Evolutionary conservation across 1,284 basidiomycete genomes (phyloP), one percentile per base, ranked within the genome.

Genomic region (Papiliotrema laurentii): DNA sequence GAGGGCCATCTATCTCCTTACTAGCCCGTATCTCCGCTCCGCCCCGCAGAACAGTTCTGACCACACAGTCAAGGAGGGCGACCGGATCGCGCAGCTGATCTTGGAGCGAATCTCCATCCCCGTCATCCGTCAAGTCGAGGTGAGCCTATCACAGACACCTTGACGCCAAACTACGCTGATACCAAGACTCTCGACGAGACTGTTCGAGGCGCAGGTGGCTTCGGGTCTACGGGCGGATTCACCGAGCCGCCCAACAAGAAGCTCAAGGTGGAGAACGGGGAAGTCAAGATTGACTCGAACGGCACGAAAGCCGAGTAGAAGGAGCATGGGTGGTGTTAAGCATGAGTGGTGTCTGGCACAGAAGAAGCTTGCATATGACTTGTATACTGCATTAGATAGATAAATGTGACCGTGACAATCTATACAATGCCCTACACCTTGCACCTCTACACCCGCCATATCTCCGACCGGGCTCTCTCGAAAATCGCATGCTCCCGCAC

Each of bases 61-160:
- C 25, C 19, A 13, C 13, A 18, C 39, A 94, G 92, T 97, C 50
- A 78, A 86, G 59, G 83, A 87, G 66, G 92, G 93, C 11, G 94
- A 98, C 67, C 83, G 96, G 14, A 79, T 98, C 58, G 94, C 96
- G 1, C 94, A 98, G 68, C 79, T 98, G 31, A 89, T 98, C 58
- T 78, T 97, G 45, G 94, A 98, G 69, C 83, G 81, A 56, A 94
- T 97, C 59, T 82, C 84, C 51, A 93, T 84, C 3, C 90, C 93
- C 0, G 84, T 86, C 6, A 80, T 96, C 13, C 68, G 85, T 31
- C 90, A 93, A 72, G 92, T 97, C 14, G 77, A 89, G 54, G 89
- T 89, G 63, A 56, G 84, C 41, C 18, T 39, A 45, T 44, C 34
- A 2, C 19, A 26, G 24, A 27, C 13, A 21, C 34, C 18, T 13